These are phyloP conservation scores for Penicillium sp. DNA, from an alignment of 2,329 filamentous ascomycete genomes.

Conservation along the genomic window DNA sequence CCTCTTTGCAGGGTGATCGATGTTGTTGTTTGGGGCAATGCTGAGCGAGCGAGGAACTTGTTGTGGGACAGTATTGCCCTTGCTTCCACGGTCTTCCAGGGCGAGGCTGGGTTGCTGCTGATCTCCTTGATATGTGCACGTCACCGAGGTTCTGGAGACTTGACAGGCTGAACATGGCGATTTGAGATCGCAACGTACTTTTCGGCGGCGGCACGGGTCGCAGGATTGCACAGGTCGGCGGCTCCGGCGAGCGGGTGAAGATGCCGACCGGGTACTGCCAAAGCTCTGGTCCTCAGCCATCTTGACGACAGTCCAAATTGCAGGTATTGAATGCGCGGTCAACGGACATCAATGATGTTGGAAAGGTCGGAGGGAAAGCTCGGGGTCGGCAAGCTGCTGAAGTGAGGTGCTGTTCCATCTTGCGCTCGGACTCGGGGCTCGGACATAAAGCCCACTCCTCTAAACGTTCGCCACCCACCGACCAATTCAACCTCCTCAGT, in stretches of 20 bases:
- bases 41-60: neutral
- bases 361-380: neutral
- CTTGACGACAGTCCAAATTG: neutral
- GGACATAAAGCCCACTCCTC: neutral
- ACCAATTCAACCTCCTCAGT: too few relatives aligned
- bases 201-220: slow-evolving; percentile 1
- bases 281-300: neutral
- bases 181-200: slow-evolving; percentile 1
- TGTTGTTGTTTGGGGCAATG: neutral
- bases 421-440: neutral
- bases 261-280: neutral
- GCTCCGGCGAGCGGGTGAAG: neutral
- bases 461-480: too few relatives aligned
- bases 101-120: neutral
- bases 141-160: neutral
- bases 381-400: neutral
- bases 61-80: neutral
- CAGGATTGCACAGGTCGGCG: neutral
- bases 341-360: neutral
- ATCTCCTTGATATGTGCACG: slow-evolving; percentile 1
- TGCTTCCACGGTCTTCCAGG: neutral
- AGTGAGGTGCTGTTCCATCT: neutral
- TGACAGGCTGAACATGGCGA: slow-evolving; percentile 1
- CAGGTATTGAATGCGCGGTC: neutral
- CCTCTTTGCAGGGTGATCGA: neutral